Evolutionary conservation across 2,329 filamentous ascomycete species (phyloP), one percentile per base, ranked within the genome.

Genomic region (Orbilia blumenaviensis): DNA sequence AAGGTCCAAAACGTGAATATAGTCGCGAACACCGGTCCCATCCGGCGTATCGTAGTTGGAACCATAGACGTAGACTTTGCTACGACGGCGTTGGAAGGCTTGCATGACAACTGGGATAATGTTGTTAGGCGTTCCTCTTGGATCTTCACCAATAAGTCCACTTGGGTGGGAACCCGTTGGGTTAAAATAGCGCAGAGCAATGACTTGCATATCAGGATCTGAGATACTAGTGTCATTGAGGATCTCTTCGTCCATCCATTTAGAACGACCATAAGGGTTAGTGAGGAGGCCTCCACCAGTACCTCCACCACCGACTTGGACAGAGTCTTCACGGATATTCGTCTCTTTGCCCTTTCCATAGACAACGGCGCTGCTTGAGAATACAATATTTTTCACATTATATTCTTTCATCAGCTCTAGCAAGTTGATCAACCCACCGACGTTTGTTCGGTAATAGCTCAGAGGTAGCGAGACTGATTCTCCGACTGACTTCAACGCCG

Each of bases 221-320:
- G 89, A 86, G 16, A 84, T 82, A 12, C 88, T 88, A 42, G 89
- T 82, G 80, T 91, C 89, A 12, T 87, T 87, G 12, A 91, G 83
- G 52, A 91, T 90, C 7, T 88, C 88, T 80, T 90, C 89, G 74
- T 87, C 88, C 82, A 91, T 89, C 84, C 88, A 90, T 81, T 91
- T 91, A 1, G 88, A 88, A 62, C 89, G 85, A 16, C 88, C 89
- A 79, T 91, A 91, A 0, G 89, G 89, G 79, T 88, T 89, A 12
- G 88, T 89, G 72, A 90, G 84, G 9, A 75, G 62, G 34, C 71
- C 71, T 2, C 71, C 71, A 21, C 71, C 71, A 12, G 52, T 34
- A 8, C 88, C 88, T 14, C 85, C 83, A 32, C 84, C 86, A 10
- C 87, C 87, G 10, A 86, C 84, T 41, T 85, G 80, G 29, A 84